A percentile compares a stretch with the other conserved stretches of the same genome.
Evolutionary conservation across 1,284 basidiomycete genomes (phyloP).

Genomic region (Leccinum angustisporum): DNA sequence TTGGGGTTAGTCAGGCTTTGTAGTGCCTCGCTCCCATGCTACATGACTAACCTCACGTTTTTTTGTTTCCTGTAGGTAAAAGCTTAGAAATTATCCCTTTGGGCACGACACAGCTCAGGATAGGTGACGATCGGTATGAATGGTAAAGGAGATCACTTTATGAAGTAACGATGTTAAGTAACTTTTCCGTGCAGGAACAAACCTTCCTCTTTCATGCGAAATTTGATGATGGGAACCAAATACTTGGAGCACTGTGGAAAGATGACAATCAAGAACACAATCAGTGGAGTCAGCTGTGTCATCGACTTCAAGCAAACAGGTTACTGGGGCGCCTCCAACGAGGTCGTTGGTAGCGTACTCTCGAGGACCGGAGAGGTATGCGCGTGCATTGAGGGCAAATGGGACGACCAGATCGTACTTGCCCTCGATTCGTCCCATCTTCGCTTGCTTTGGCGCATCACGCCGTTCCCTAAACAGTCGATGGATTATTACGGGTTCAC

Average conservation of each 20-base stretch:
- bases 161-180: constrained; percentile 5
- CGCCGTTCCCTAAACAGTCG: constrained; percentile 72
- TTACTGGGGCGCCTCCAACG: constrained; percentile 79
- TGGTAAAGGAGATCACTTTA: constrained; percentile 47
- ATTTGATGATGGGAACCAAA: constrained; percentile 87
- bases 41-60: constrained; percentile 14
- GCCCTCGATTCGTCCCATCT: constrained; percentile 68
- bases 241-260: constrained; percentile 83
- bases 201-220: constrained; percentile 86
- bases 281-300: constrained; percentile 55
- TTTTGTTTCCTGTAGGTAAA: constrained; percentile 55
- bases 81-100: constrained; percentile 81
- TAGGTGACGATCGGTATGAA: constrained; percentile 63
- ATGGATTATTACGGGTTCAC: constrained; percentile 84
- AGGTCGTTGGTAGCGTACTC: constrained; percentile 64
- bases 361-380: constrained; percentile 53
- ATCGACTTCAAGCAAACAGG: constrained; percentile 84
- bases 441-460: constrained; percentile 73
- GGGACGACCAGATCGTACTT: constrained; percentile 76
- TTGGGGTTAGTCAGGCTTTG: constrained; percentile 61
- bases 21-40: constrained; percentile 14
- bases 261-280: constrained; percentile 68
- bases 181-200: constrained; percentile 56
- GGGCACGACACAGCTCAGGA: constrained; percentile 63
- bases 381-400: constrained; percentile 75